Evolutionary conservation across 2,329 filamentous ascomycete genomes (phyloP), one percentile per base, ranked within the genome.

Genomic region (Cladophialophora chaetospira): DNA sequence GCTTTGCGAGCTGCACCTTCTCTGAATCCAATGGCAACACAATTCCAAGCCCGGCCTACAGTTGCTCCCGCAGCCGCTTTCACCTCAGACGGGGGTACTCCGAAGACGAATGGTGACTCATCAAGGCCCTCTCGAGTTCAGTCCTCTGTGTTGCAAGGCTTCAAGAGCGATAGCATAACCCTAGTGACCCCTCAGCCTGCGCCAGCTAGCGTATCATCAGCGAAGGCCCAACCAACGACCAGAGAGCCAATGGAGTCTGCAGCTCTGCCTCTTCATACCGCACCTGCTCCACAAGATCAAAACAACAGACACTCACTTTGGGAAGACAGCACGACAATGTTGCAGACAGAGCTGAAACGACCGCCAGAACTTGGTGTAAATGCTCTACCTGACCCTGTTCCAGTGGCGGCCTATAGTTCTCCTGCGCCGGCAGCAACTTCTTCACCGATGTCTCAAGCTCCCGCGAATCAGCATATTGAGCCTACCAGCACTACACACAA

Each of bases 401-500:
- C 15, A 5, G 10, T 13, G 35, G 17, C 10, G 11, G 5, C 36
- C 11, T 13, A 6, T 5, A 51, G 19, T 8, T 33, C 23, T 23
- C 13, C 25, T 4, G 13, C 1, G 11, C 36, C 11, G 36, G 28
- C 17, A 8, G 2, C 13, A 4, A 43, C 25, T 25, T 3, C n/a
- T 26, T n/a, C 48, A 25, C 8, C 15, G 31, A 17, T 23, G 5
- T 51, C 36, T 21, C 3, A 43, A 21, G 19, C n/a, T 38, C 13
- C 36, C 6, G n/a, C 29, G 17, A 47, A 45, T 9, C 10, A 26
- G 19, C 23, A 40, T 23, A 33, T 13, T n/a, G 44, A 53, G 19
- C n/a, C 15, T 10, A 60, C 57, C 36, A 40, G 58, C 50, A 47
- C 44, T 9, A 19, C 42, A 5, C 23, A 43, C 11, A 46, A 51